phyloP scores from a whole-genome alignment of 2,329 filamentous ascomycete genomes.

The Trichoderma citrinoviride region DNA sequence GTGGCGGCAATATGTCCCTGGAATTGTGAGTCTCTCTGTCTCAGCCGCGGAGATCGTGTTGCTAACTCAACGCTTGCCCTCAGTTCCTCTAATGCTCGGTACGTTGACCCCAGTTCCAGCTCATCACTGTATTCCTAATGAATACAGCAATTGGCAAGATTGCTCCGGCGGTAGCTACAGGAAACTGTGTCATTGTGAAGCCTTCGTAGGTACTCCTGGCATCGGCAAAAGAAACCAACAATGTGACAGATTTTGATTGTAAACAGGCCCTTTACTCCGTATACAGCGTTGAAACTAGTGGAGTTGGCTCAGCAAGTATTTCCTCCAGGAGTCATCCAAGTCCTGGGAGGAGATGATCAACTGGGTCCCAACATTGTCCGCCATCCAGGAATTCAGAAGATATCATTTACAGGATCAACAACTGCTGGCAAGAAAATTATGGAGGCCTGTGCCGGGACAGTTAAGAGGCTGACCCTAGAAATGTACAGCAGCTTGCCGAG shows the following conservation, averaged over 20 bases:
- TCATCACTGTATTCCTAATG: background rate
- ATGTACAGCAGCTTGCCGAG: background rate
- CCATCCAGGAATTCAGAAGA: background rate
- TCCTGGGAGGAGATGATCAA: background rate
- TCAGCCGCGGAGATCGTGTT: background rate
- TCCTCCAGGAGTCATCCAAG: background rate
- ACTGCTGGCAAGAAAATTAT: background rate
- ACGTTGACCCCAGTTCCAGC: background rate
- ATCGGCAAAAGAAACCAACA: background rate
- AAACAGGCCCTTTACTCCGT: background rate
- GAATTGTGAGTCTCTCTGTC: background rate
- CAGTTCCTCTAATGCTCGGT: background rate
- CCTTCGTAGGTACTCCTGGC: background rate
- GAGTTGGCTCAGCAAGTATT: background rate
- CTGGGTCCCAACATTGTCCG: background rate
- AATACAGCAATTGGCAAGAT: background rate
- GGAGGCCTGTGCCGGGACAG: background rate
- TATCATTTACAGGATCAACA: background rate
- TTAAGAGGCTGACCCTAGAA: background rate
- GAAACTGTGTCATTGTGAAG: background rate
- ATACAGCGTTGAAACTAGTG: background rate
- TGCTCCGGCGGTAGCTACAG: background rate
- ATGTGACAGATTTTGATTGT: background rate
- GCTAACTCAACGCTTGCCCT: background rate
- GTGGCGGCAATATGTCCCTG: background rate